Conservation (phyloP, 1,284 basidiomycete genomes). For the Xerocomus nothofagi region DNA sequence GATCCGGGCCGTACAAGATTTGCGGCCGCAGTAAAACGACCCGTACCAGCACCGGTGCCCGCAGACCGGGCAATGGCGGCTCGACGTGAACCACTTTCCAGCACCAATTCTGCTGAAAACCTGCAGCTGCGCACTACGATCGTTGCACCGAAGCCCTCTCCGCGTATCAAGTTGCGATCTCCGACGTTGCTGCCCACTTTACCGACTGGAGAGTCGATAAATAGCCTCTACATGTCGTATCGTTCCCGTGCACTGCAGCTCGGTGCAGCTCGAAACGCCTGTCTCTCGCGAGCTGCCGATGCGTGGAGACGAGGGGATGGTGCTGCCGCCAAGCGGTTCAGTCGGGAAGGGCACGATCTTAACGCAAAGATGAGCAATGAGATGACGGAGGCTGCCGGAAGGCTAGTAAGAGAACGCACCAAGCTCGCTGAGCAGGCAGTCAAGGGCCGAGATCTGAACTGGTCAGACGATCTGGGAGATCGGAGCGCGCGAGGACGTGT, state of each 20-base stretch:
- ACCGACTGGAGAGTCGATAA: constrained; percentile 77
- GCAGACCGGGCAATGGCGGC: constrained; percentile 42
- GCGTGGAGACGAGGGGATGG: constrained; percentile 95
- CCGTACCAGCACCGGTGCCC: constrained; percentile 35
- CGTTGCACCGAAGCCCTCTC: constrained; percentile 81
- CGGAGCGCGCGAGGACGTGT: constrained; percentile 72
- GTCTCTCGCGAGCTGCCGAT: constrained; percentile 92
- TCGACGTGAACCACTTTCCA: constrained; percentile 54
- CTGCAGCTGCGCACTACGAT: constrained; percentile 65
- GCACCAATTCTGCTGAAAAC: constrained; percentile 54
- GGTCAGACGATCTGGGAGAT: constrained; percentile 86
- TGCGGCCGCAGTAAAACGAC: constrained; percentile 76
- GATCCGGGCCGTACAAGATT: constrained; percentile 87
- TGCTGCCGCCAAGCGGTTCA: constrained; percentile 91
- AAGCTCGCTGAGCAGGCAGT: constrained; percentile 76
- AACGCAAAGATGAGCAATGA: constrained; percentile 88
- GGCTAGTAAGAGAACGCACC: constrained; percentile 80
- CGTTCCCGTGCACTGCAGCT: constrained; percentile 85
- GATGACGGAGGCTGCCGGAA: constrained; percentile 76
- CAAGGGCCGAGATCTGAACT: constrained; percentile 61
- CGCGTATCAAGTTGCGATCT: constrained; percentile 78
- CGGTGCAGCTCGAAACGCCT: constrained; percentile 91
- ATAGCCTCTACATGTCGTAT: constrained; percentile 84
- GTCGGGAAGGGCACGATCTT: constrained; percentile 88
- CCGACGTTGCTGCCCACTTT: constrained; percentile 88